These are phyloP conservation scores for Halenospora varia DNA, from an alignment of 495 filamentous ascomycete genomes.

Conservation along the genomic window DNA sequence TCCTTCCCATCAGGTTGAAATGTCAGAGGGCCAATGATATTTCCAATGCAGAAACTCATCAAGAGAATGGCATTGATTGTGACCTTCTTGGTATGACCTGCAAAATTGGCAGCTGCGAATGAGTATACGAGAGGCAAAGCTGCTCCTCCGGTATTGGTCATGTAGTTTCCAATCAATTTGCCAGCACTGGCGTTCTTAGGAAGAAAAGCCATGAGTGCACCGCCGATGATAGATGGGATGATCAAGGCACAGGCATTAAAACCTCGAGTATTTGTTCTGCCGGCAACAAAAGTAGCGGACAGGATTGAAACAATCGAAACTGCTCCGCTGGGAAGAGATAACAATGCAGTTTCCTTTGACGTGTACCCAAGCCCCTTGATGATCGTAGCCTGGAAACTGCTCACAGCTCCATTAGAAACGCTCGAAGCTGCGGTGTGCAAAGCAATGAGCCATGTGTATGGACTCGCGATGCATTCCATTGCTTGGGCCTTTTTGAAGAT, in stretches of 20 bases:
- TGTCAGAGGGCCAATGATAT: constrained; percentile 18
- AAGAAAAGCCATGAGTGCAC: constrained; percentile 60
- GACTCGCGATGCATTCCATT: constrained; percentile 51
- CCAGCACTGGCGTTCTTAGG: constrained; percentile 41
- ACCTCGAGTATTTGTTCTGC: constrained; percentile 16
- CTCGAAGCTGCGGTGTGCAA: constrained; percentile 19
- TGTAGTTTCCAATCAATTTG: constrained; percentile 58
- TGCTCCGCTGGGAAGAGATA: constrained; percentile 58
- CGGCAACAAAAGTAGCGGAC: constrained; percentile 29
- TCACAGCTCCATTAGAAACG: background rate
- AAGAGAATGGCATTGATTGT: background rate
- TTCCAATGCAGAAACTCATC: constrained; percentile 7
- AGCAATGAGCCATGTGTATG: constrained; percentile 46
- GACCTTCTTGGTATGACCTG: constrained; percentile 13
- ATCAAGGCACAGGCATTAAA: constrained; percentile 27
- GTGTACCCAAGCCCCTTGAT: constrained; percentile 46
- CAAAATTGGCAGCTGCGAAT: constrained; percentile 5
- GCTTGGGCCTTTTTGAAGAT: constrained; percentile 62
- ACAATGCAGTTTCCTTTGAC: constrained; percentile 54
- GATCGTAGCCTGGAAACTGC: background rate
- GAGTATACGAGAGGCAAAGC: constrained; percentile 41
- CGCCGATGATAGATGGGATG: constrained; percentile 42
- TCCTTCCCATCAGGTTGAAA: constrained; percentile 4
- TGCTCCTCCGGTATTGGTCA: constrained; percentile 56
- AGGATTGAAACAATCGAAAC: constrained; percentile 43